Conservation (phyloP, 2,329 filamentous ascomycete genomes). For the Diplodia sapinea region DNA sequence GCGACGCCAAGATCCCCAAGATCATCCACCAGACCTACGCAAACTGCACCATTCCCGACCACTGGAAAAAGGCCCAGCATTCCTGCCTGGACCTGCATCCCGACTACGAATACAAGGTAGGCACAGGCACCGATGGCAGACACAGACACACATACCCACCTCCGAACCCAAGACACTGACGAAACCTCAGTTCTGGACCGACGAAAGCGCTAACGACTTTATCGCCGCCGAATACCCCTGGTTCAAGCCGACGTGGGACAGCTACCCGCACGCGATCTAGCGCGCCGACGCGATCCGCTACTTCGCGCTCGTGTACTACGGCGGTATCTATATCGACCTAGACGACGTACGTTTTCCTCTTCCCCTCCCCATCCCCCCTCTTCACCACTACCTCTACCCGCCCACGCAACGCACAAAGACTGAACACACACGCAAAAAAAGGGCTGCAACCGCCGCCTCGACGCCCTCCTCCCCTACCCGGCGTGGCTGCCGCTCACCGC, state of each 20-base stretch:
- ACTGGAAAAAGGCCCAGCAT: constrained; percentile 69
- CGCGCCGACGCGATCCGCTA: constrained; percentile 40
- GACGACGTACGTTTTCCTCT: constrained; percentile 29
- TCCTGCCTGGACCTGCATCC: constrained; percentile 71
- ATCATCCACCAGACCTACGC: constrained; percentile 80
- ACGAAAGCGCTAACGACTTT: constrained; percentile 34
- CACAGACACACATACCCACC: too few species aligned
- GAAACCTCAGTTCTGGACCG: constrained; percentile 34
- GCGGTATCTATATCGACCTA: constrained; percentile 40
- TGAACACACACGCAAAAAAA: background rate
- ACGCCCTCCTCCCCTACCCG: constrained; percentile 35
- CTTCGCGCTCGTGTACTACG: constrained; percentile 38
- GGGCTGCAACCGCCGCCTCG: constrained; percentile 32
- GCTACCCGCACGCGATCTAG: constrained; percentile 39
- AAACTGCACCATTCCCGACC: constrained; percentile 69
- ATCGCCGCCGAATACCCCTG: constrained; percentile 35
- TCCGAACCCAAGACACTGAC: background rate
- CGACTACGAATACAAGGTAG: constrained; percentile 74
- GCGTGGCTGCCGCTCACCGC: constrained; percentile 38
- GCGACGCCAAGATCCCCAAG: constrained; percentile 62
- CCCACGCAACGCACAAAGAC: background rate
- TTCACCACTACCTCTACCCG: constrained; percentile 28
- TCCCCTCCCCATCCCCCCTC: background rate
- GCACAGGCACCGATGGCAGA: background rate
- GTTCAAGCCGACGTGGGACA: constrained; percentile 37